Evolutionary conservation across 495 filamentous ascomycete species (phyloP), one percentile per base, ranked within the genome.

Genomic region (Neurospora discreta): DNA sequence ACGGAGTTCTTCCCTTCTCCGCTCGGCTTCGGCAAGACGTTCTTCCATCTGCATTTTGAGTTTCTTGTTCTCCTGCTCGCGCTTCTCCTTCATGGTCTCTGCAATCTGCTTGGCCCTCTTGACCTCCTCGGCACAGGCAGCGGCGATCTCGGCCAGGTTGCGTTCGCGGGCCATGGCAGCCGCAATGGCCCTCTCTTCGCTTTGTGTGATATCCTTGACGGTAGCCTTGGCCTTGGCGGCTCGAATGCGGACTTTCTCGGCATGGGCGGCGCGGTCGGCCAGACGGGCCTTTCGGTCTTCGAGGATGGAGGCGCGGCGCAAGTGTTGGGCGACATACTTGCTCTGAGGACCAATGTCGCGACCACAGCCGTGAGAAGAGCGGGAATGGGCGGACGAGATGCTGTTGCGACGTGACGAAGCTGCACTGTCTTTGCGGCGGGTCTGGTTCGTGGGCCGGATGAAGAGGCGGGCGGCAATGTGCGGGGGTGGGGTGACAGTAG

Each of bases 121-220:
- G 68, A 99, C 95, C 81, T 99, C 95, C 78, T 94, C 95, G 69
- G 96, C 95, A 79, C 96, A 98, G 76, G 90, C 90, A 43, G 95
- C 95, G 13, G 94, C 92, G 38, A 98, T 97, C 80, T 97, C 93
- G 0, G 94, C 95, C 30, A 99, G 81, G 68, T 97, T 92, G 76
- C 92, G 92, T 84, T 98, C 93, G 46, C 96, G 89, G 23, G 94
- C 91, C 73, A 96, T 89, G 68, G 96, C 91, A 5, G 96, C 95
- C n/a, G 94, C 94, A 72, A 97, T 78, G 2, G 93, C 94, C 74
- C 91, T 83, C 82, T 95, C 93, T 80, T 98, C 93, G 73, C 89
- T 88, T 78, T 90, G 89, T 52, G 74, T 85, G 43, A 76, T 86
- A 70, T 82, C 83, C 44, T 88, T 87, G 20, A 89, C 89, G 16